phyloP scores from a whole-genome alignment of 2,329 filamentous ascomycete species.

The Ophiostoma triangulosporum region DNA sequence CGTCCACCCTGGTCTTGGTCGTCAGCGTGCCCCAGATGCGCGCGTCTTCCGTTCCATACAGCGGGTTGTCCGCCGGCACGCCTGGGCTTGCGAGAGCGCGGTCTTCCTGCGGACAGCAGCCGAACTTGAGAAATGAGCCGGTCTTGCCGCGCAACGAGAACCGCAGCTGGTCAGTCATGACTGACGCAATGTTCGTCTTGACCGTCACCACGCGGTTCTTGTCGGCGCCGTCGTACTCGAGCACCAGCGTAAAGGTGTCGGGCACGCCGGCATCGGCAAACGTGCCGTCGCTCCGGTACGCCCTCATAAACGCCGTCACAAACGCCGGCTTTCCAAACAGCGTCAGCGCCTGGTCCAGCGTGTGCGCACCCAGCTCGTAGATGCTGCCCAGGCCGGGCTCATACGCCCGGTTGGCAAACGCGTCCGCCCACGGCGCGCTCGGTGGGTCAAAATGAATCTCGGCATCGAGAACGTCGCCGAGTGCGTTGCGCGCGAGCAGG shows the following conservation, averaged over 20 bases:
- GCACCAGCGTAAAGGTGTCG: constrained; percentile 38
- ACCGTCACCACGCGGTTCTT: constrained; percentile 39
- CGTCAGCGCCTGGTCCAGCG: constrained; percentile 46
- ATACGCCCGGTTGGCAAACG: constrained; percentile 18
- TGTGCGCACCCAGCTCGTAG: constrained; percentile 34
- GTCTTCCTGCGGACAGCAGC: constrained; percentile 24
- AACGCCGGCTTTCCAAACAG: constrained; percentile 43
- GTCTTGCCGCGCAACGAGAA: constrained; percentile 49
- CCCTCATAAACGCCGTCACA: constrained; percentile 43
- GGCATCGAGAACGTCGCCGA: constrained; percentile 50
- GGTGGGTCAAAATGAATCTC: constrained; percentile 52
- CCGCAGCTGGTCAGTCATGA: constrained; percentile 43
- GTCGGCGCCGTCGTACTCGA: constrained; percentile 36
- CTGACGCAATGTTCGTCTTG: constrained; percentile 45
- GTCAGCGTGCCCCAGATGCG: constrained; percentile 24
- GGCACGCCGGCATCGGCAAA: constrained; percentile 24
- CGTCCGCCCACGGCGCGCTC: constrained; percentile 24
- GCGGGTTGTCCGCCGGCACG: constrained; percentile 11
- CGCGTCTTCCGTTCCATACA: constrained; percentile 23
- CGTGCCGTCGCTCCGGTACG: constrained; percentile 27
- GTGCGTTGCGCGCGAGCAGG: constrained; percentile 32
- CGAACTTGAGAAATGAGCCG: constrained; percentile 30
- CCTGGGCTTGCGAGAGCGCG: constrained; percentile 12
- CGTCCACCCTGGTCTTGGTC: constrained; percentile 16
- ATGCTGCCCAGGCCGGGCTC: constrained; percentile 25